These are phyloP conservation scores for Aspergillus intermedius DNA, from an alignment of 2,329 filamentous ascomycete genomes.

Conservation along the genomic window DNA sequence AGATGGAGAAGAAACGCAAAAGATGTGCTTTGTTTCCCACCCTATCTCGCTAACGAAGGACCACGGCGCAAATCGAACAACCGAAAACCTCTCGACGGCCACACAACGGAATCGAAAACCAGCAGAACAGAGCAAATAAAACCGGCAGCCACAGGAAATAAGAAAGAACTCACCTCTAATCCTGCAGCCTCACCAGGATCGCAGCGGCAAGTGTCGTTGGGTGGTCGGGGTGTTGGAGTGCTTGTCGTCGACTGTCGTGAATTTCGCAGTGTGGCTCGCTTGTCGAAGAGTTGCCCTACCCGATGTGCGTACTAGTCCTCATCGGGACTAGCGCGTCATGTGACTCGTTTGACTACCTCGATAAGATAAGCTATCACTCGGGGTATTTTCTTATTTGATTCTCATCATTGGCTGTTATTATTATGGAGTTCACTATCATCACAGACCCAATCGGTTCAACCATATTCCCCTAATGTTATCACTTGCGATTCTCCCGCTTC, in stretches of 20 bases:
- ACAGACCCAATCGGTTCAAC: conserved; percentile 2
- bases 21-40: neutral
- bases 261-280: conserved; percentile 43
- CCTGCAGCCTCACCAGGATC: conserved; percentile 41
- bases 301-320: conserved; percentile 24
- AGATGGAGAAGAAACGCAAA: neutral
- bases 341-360: conserved; percentile 13
- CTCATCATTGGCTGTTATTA: no score
- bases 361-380: no score
- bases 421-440: no score
- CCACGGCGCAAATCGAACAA: conserved; percentile 1
- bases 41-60: conserved; percentile 1
- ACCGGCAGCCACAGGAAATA: conserved; percentile 9
- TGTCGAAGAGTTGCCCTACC: conserved; percentile 38
- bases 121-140: conserved; percentile 15
- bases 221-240: conserved; percentile 34
- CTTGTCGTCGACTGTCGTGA: conserved; percentile 35
- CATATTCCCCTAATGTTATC: conserved; percentile 1
- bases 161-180: conserved; percentile 36
- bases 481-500: conserved; percentile 24
- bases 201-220: conserved; percentile 35
- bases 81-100: neutral
- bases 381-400: no score
- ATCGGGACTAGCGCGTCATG: conserved; percentile 17
- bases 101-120: neutral